A percentile compares a stretch with the other conserved stretches of the same genome.
Evolutionary conservation across 2,329 filamentous ascomycete species (phyloP).

Genomic region (Raffaelea ambrosiae): DNA sequence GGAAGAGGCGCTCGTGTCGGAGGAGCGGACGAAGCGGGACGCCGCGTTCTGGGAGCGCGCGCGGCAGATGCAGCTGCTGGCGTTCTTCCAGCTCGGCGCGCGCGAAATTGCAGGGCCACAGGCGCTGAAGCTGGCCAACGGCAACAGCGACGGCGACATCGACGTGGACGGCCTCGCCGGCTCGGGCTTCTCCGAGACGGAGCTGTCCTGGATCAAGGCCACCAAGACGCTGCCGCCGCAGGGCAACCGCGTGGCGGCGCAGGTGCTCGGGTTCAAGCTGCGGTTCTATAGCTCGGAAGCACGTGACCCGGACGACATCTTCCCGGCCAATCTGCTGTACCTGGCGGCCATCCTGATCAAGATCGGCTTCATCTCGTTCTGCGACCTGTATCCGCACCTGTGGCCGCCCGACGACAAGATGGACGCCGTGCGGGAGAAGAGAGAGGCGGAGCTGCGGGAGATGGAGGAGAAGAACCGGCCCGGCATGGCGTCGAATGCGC

Average conservation of each 20-base stretch:
- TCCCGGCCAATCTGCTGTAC: constrained; percentile 90
- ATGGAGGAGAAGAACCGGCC: constrained; percentile 63
- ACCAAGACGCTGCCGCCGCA: constrained; percentile 76
- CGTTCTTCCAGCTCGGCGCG: constrained; percentile 83
- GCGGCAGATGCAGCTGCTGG: constrained; percentile 65
- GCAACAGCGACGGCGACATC: constrained; percentile 15
- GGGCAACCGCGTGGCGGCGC: constrained; percentile 86
- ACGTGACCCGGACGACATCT: constrained; percentile 60
- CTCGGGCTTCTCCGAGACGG: constrained; percentile 34
- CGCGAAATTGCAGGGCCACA: constrained; percentile 55
- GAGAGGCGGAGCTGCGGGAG: constrained; percentile 68
- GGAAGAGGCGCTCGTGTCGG: constrained; percentile 51
- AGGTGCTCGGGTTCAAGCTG: constrained; percentile 93
- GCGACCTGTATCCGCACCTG: constrained; percentile 85
- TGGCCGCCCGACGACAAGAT: constrained; percentile 80
- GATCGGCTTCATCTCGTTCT: constrained; percentile 88
- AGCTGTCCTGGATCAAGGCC: constrained; percentile 66
- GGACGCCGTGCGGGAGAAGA: constrained; percentile 61
- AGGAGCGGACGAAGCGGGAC: constrained; percentile 59
- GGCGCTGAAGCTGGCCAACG: constrained; percentile 34
- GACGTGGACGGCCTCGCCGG: constrained; percentile 39
- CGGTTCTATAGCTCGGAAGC: constrained; percentile 84
- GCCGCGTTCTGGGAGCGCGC: constrained; percentile 71
- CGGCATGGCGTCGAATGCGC: constrained; percentile 69
- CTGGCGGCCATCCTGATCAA: constrained; percentile 90